A percentile compares a stretch with the other conserved stretches of the same genome.
These are phyloP conservation scores for Boletus pseudo-olivaceus DNA, from an alignment of 768 basidiomycete genomes.

Conservation along the genomic window DNA sequence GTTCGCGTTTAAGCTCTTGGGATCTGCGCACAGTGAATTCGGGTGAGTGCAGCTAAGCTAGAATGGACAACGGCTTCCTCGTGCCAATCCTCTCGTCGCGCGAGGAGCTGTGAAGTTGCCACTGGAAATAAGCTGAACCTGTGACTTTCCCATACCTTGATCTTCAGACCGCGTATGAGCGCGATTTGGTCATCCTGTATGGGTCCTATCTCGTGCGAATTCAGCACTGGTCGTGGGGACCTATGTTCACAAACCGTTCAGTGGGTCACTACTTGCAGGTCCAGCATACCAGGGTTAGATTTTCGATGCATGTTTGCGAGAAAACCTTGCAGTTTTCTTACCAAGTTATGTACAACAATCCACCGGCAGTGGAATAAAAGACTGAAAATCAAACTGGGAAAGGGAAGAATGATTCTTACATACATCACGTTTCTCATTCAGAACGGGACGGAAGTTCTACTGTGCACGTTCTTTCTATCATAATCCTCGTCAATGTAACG, in stretches of 20 bases:
- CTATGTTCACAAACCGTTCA: too few relatives aligned
- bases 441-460: neutral
- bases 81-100: too few relatives aligned
- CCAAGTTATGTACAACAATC: neutral
- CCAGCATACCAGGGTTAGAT: too few relatives aligned
- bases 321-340: neutral
- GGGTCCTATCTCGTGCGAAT: neutral
- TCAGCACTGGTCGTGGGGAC: too few relatives aligned
- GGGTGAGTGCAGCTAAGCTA: slow-evolving; percentile 44
- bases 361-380: neutral
- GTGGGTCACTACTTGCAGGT: too few relatives aligned
- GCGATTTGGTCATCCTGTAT: neutral
- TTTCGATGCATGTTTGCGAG: too few relatives aligned
- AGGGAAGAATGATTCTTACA: neutral
- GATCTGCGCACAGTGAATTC: slow-evolving; percentile 35
- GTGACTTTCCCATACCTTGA: neutral
- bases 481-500: neutral
- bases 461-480: neutral
- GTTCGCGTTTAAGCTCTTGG: slow-evolving; percentile 34
- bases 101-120: slow-evolving; percentile 66
- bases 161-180: neutral
- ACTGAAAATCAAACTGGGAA: neutral
- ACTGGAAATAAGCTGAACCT: slow-evolving; percentile 31
- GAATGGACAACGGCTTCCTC: slow-evolving; percentile 42
- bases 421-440: neutral